Evolutionary conservation across 306 rosid genomes (phyloP).

Genomic region (Casuarina equisetifolia): DNA sequence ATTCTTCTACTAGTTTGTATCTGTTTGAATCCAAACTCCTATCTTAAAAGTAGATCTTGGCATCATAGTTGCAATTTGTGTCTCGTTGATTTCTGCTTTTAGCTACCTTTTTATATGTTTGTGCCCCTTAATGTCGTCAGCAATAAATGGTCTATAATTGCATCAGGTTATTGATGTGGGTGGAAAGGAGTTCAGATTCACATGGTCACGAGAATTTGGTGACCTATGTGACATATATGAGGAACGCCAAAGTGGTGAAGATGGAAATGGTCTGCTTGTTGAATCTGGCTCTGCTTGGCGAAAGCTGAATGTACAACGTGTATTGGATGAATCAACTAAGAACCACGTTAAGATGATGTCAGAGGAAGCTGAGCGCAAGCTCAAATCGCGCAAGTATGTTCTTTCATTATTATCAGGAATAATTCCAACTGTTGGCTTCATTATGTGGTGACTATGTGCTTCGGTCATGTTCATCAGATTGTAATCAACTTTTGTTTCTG

Average conservation of each 20-base stretch:
- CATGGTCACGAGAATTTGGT: slow-evolving; percentile 80
- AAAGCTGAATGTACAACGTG: slow-evolving; percentile 83
- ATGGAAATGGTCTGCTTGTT: slow-evolving; percentile 75
- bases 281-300: slow-evolving; percentile 98
- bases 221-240: slow-evolving; percentile 90
- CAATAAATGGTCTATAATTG: slow-evolving; percentile 26
- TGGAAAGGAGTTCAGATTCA: slow-evolving; percentile 85
- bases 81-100: not conserved
- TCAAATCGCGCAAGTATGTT: slow-evolving; percentile 79
- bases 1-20: not conserved
- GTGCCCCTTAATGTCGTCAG: slow-evolving; percentile 21
- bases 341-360: slow-evolving; percentile 83
- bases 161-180: slow-evolving; percentile 87
- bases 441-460: slow-evolving; percentile 13
- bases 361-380: slow-evolving; percentile 84
- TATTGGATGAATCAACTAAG: slow-evolving; percentile 78
- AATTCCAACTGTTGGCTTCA: slow-evolving; percentile 3
- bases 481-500: not conserved
- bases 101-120: slow-evolving; percentile 3
- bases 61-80: slow-evolving; percentile 8
- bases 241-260: slow-evolving; percentile 73
- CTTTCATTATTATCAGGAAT: slow-evolving; percentile 1
- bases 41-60: not conserved
- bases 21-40: not conserved
- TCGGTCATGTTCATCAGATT: slow-evolving; percentile 12